A percentile compares a stretch with the other conserved stretches of the same genome.
phyloP scores from a whole-genome alignment of 2,329 filamentous ascomycete species.

The Zymoseptoria ardabiliae region DNA sequence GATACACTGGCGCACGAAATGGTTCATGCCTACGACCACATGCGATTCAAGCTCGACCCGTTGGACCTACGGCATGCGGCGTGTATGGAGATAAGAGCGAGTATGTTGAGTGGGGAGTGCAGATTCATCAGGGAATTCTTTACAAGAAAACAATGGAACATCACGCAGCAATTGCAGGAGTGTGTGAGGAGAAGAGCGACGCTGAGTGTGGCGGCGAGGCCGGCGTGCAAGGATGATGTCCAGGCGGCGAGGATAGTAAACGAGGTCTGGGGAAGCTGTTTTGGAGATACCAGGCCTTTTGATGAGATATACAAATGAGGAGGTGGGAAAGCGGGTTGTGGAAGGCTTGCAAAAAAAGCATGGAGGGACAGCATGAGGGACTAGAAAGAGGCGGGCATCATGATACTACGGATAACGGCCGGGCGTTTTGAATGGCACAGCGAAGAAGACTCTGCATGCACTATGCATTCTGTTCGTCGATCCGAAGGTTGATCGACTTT shows the following conservation, averaged over 20 bases:
- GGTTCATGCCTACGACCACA: conserved; percentile 92
- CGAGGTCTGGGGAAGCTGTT: conserved; percentile 98
- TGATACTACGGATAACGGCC: neutral
- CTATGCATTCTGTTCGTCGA: no score
- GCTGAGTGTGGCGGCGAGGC: conserved; percentile 68
- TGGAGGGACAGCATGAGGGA: neutral
- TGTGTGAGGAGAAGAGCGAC: conserved; percentile 80
- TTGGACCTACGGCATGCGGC: conserved; percentile 79
- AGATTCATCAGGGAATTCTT: conserved; percentile 82
- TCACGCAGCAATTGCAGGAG: conserved; percentile 89
- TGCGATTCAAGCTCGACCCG: conserved; percentile 86
- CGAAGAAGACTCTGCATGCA: neutral
- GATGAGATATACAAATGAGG: conserved; percentile 82
- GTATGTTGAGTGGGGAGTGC: conserved; percentile 88
- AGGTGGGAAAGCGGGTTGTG: neutral
- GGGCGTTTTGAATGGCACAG: neutral
- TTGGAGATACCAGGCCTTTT: conserved; percentile 86
- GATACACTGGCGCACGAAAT: conserved; percentile 95
- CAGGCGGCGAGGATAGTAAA: conserved; percentile 86
- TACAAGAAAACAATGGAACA: conserved; percentile 72
- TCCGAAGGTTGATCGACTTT: no score
- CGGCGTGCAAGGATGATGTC: conserved; percentile 73
- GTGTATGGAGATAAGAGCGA: conserved; percentile 93
- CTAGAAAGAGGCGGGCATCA: neutral
- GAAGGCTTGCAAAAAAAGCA: neutral